Percentiles rank a stretch among this genome's conserved stretches.
Evolutionary conservation across 805 yeast species (phyloP).

Genomic region (Candida verbasci): DNA sequence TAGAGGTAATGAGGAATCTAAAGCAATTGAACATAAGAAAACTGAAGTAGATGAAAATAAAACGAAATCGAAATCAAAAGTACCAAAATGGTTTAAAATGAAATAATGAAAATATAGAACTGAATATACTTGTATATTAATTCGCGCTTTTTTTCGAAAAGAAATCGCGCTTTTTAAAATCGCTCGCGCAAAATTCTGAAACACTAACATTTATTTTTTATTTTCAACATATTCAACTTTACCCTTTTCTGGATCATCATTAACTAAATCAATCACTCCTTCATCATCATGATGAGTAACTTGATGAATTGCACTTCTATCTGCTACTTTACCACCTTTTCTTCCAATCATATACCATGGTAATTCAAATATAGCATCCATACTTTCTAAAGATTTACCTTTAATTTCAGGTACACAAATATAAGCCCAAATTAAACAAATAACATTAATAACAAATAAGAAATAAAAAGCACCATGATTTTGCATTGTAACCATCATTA

Average conservation of each 20-base stretch:
- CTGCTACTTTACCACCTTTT: slow-evolving; percentile 28
- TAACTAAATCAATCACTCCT: neutral
- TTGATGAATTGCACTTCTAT: slow-evolving; percentile 14
- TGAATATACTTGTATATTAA: too few species aligned
- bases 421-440: slow-evolving; percentile 39
- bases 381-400: slow-evolving; percentile 44
- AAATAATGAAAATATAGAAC: slow-evolving; percentile 1
- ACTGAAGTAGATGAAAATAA: slow-evolving; percentile 1
- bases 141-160: too few species aligned
- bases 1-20: slow-evolving; percentile 23
- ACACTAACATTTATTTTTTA: too few species aligned
- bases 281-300: neutral
- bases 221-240: neutral
- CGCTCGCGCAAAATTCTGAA: too few species aligned
- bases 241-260: too few species aligned
- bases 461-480: slow-evolving; percentile 47
- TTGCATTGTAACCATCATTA: slow-evolving; percentile 41
- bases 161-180: too few species aligned
- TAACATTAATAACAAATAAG: slow-evolving; percentile 36
- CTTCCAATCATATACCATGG: slow-evolving; percentile 59
- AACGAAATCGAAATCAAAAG: slow-evolving; percentile 4
- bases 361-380: slow-evolving; percentile 44
- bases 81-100: slow-evolving; percentile 25
- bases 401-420: slow-evolving; percentile 45
- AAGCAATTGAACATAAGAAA: neutral